Conservation (phyloP, 805 yeast genomes). For the Ogataea nitratoaversa region DNA sequence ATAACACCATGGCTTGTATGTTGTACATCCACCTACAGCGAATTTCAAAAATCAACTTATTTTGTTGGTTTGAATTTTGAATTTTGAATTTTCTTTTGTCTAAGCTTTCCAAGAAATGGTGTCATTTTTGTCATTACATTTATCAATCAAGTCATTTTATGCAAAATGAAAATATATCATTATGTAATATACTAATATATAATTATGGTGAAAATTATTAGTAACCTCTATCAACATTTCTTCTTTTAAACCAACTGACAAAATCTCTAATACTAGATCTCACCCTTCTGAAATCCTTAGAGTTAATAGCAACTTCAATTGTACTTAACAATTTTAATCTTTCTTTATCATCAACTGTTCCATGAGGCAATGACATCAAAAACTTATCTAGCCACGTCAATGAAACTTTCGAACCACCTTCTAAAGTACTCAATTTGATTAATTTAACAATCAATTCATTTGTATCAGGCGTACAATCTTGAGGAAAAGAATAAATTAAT, state of each 20-base stretch:
- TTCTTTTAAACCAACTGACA: constrained; percentile 76
- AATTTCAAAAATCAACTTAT: too few species aligned
- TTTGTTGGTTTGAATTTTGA: too few species aligned
- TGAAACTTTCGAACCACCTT: constrained; percentile 36
- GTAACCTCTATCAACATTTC: constrained; percentile 45
- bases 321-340: constrained; percentile 55
- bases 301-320: constrained; percentile 55
- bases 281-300: constrained; percentile 69
- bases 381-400: constrained; percentile 61
- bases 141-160: too few species aligned
- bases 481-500: constrained; percentile 64
- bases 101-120: too few species aligned
- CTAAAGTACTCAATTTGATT: constrained; percentile 48
- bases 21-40: too few species aligned
- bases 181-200: neutral
- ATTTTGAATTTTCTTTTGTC: too few species aligned
- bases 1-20: too few species aligned
- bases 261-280: constrained; percentile 72
- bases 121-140: too few species aligned
- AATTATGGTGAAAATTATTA: neutral
- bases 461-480: constrained; percentile 67
- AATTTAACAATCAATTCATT: constrained; percentile 67
- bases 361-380: constrained; percentile 51
- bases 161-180: too few species aligned
- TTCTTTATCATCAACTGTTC: constrained; percentile 65